Conservation (phyloP, 2,329 filamentous ascomycete species). For the Didymella pomorum region DNA sequence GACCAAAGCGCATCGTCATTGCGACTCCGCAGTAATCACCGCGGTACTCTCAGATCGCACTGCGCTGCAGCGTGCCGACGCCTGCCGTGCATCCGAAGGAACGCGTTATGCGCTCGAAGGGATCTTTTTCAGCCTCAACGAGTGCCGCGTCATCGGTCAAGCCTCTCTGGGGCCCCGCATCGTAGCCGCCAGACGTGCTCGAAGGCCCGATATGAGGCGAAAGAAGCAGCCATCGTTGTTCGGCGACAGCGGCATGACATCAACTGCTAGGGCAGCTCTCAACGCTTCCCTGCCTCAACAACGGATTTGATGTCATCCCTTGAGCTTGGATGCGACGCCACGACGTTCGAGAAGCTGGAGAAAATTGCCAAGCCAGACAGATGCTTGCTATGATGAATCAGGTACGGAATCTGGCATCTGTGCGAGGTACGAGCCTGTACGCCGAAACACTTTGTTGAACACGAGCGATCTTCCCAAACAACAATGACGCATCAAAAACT, state of each 20-base stretch:
- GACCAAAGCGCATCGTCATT: slow-evolving; percentile 14
- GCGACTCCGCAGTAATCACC: slow-evolving; percentile 15
- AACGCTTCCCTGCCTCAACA: not conserved
- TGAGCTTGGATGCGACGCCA: slow-evolving; percentile 4
- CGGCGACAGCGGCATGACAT: slow-evolving; percentile 28
- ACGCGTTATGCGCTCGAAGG: slow-evolving; percentile 25
- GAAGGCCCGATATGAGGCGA: slow-evolving; percentile 31
- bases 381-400: slow-evolving; percentile 1
- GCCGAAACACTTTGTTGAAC: not conserved
- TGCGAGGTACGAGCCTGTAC: not conserved
- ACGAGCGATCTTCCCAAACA: not conserved
- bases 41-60: slow-evolving; percentile 10
- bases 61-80: slow-evolving; percentile 23
- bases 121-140: slow-evolving; percentile 20
- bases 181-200: slow-evolving; percentile 20
- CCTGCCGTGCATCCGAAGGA: slow-evolving; percentile 8
- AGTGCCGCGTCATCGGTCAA: slow-evolving; percentile 22
- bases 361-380: not conserved
- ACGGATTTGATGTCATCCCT: slow-evolving; percentile 15
- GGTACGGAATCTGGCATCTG: not conserved
- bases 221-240: slow-evolving; percentile 11
- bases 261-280: slow-evolving; percentile 3
- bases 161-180: slow-evolving; percentile 40
- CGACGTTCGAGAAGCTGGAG: slow-evolving; percentile 11
- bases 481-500: not conserved